A percentile compares a stretch with the other conserved stretches of the same genome.
phyloP scores from a whole-genome alignment of 2,329 filamentous ascomycete species.

The Sporothrix mexicana region DNA sequence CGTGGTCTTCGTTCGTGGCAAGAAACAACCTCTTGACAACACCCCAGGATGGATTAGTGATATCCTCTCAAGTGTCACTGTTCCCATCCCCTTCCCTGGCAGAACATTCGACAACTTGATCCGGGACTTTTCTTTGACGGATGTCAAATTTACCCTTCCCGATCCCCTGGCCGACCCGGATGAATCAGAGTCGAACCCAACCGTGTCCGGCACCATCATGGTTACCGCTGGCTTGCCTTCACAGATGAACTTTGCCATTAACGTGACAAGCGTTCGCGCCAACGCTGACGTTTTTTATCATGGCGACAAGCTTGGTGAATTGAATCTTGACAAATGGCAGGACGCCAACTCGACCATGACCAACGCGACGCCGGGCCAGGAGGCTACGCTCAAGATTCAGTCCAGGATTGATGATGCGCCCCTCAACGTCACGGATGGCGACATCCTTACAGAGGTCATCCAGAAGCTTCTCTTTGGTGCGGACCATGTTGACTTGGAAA shows the following conservation, averaged over 20 bases:
- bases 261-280: conserved; percentile 77
- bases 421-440: conserved; percentile 78
- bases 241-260: conserved; percentile 84
- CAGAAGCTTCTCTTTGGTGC: conserved; percentile 78
- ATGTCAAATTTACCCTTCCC: conserved; percentile 86
- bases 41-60: conserved; percentile 84
- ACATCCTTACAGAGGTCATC: conserved; percentile 81
- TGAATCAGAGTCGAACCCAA: conserved; percentile 74
- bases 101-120: conserved; percentile 81
- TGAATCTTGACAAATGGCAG: conserved; percentile 84
- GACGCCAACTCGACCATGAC: conserved; percentile 78
- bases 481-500: conserved; percentile 70
- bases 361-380: conserved; percentile 60
- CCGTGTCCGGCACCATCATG: conserved; percentile 81
- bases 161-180: conserved; percentile 78
- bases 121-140: conserved; percentile 82
- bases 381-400: conserved; percentile 71
- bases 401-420: conserved; percentile 80
- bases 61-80: conserved; percentile 78
- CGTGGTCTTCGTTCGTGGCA: conserved; percentile 82
- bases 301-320: conserved; percentile 75
- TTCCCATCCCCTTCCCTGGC: conserved; percentile 85
- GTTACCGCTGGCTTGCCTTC: conserved; percentile 80
- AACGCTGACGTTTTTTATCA: conserved; percentile 82
- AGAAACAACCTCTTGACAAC: conserved; percentile 65